phyloP scores from a whole-genome alignment of 2,329 filamentous ascomycete species.

The Talaromyces sp. region DNA sequence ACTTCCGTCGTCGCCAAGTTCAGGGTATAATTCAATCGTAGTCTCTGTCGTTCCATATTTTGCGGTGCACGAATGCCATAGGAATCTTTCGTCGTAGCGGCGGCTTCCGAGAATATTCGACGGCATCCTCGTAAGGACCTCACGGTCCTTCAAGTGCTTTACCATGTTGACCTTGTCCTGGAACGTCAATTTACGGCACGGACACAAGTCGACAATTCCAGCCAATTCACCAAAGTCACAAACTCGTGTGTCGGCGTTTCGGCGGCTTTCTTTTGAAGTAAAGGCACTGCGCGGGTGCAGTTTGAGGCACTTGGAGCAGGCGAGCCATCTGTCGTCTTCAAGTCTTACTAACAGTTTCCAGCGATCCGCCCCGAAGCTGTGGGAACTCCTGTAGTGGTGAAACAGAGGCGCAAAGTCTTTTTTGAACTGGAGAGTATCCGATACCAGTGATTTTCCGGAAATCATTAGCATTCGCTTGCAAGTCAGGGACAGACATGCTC shows the following conservation, averaged over 20 bases:
- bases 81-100: conserved; percentile 24
- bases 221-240: conserved; percentile 30
- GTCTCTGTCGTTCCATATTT: conserved; percentile 29
- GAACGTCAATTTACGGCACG: conserved; percentile 35
- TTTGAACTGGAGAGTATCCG: conserved; percentile 29
- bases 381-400: conserved; percentile 32
- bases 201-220: conserved; percentile 33
- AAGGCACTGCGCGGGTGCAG: conserved; percentile 32
- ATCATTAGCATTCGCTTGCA: conserved; percentile 32
- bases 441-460: conserved; percentile 23
- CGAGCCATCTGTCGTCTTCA: conserved; percentile 29
- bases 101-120: conserved; percentile 22
- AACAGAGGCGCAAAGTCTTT: conserved; percentile 35
- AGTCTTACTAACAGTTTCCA: conserved; percentile 33
- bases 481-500: conserved; percentile 32
- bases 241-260: conserved; percentile 24
- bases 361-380: conserved; percentile 29
- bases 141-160: conserved; percentile 26
- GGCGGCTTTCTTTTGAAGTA: conserved; percentile 26
- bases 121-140: conserved; percentile 20
- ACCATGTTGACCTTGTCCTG: conserved; percentile 30
- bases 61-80: conserved; percentile 33
- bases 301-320: conserved; percentile 33
- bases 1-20: conserved; percentile 26
- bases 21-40: conserved; percentile 29